Percentiles rank a stretch among this genome's conserved stretches.
Evolutionary conservation across 495 filamentous ascomycete genomes (phyloP).

Genomic region (Amniculicola lignicola): DNA sequence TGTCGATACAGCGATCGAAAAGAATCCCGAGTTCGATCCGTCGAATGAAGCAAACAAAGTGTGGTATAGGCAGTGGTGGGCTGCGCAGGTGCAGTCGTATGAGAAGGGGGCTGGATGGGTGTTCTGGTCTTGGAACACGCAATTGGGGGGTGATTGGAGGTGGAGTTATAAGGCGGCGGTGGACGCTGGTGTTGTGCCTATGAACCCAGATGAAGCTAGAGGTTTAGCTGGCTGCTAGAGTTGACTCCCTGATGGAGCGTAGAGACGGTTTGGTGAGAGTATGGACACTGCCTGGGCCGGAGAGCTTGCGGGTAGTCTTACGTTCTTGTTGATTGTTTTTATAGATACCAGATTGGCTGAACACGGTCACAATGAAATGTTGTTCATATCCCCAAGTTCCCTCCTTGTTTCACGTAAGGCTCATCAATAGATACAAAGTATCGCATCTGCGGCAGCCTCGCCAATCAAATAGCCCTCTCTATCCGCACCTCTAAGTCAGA

Average conservation of each 20-base stretch:
- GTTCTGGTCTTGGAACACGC: constrained; percentile 63
- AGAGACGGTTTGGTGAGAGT: not conserved
- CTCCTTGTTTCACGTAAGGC: too few relatives aligned
- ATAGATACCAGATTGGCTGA: too few relatives aligned
- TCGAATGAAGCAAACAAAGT: constrained; percentile 43
- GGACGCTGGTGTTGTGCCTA: constrained; percentile 51
- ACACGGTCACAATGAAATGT: too few relatives aligned
- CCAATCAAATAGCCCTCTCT: too few relatives aligned
- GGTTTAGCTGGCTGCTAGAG: constrained; percentile 17
- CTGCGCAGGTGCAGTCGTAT: constrained; percentile 56
- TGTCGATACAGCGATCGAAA: constrained; percentile 48
- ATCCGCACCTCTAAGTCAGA: too few relatives aligned
- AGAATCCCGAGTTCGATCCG: constrained; percentile 45
- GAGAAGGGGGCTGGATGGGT: constrained; percentile 60
- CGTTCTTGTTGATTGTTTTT: too few relatives aligned
- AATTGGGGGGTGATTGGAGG: constrained; percentile 55
- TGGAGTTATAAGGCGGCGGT: constrained; percentile 58
- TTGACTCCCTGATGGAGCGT: not conserved
- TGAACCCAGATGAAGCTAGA: constrained; percentile 36
- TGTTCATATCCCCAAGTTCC: too few relatives aligned
- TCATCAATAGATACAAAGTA: too few relatives aligned
- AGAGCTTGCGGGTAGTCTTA: too few relatives aligned
- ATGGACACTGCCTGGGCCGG: too few relatives aligned
- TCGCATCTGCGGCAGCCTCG: too few relatives aligned
- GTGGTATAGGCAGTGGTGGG: constrained; percentile 60